Conservation (phyloP, 2,329 filamentous ascomycete genomes). For the Furcasterigmium sp. region DNA sequence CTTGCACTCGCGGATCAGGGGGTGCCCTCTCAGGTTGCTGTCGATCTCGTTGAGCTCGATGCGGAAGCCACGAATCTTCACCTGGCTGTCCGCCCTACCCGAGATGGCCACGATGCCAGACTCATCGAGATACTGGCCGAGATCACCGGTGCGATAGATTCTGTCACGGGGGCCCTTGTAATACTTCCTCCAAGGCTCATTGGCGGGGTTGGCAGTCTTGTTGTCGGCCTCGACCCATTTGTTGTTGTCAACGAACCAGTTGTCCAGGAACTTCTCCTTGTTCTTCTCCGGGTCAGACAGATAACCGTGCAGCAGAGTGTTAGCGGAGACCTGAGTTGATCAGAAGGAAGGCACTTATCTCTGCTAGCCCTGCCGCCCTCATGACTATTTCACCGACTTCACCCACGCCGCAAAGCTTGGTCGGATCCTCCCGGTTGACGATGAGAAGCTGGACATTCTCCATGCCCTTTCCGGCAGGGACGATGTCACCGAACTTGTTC, state of each 20-base stretch:
- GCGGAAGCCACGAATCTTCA: constrained; percentile 93
- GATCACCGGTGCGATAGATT: constrained; percentile 81
- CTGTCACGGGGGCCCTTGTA: constrained; percentile 82
- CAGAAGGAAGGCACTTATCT: constrained; percentile 30
- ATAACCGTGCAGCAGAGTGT: constrained; percentile 20
- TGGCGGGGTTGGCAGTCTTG: constrained; percentile 17
- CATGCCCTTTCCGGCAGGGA: constrained; percentile 84
- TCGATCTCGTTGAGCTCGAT: constrained; percentile 96
- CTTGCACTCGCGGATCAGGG: constrained; percentile 75
- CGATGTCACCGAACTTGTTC: constrained; percentile 55
- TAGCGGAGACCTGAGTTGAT: constrained; percentile 1
- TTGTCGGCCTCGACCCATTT: constrained; percentile 58
- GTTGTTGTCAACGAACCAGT: constrained; percentile 78
- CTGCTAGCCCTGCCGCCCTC: constrained; percentile 75
- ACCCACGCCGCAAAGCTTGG: constrained; percentile 69
- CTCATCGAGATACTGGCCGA: constrained; percentile 67
- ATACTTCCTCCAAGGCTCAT: constrained; percentile 70
- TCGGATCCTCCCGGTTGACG: constrained; percentile 63
- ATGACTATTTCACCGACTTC: constrained; percentile 83
- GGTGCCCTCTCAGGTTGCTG: constrained; percentile 68
- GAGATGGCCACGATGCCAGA: constrained; percentile 68
- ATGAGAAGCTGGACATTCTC: constrained; percentile 83
- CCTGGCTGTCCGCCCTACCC: constrained; percentile 79
- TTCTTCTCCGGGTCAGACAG: constrained; percentile 34
- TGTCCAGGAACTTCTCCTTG: constrained; percentile 70